Percentiles rank a stretch among this genome's conserved stretches.
Evolutionary conservation across 2,329 filamentous ascomycete genomes (phyloP).

Genomic region (Colletotrichum tanaceti): DNA sequence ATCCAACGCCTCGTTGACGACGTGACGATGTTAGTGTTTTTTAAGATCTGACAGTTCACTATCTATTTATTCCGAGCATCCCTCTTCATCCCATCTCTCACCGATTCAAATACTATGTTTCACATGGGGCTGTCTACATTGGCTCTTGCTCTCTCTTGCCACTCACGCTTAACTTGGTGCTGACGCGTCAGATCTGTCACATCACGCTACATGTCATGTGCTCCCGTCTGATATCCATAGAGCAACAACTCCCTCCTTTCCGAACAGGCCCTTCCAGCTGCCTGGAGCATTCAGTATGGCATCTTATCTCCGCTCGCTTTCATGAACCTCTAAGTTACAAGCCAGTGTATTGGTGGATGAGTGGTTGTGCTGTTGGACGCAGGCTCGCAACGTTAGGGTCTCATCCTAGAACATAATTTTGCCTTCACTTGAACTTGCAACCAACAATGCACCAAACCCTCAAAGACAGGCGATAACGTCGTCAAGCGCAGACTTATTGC

Average conservation of each 20-base stretch:
- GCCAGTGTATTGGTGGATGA: not conserved
- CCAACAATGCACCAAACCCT: slow-evolving; percentile 1
- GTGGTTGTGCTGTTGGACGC: not conserved
- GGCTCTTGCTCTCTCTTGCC: not conserved
- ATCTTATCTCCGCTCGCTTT: not conserved
- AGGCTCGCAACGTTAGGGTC: not conserved
- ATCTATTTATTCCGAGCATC: slow-evolving; percentile 9
- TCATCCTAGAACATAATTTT: not conserved
- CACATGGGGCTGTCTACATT: slow-evolving; percentile 11
- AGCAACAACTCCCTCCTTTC: not conserved
- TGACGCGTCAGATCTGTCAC: slow-evolving; percentile 19
- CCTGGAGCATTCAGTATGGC: not conserved
- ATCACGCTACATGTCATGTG: not conserved
- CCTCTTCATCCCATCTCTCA: slow-evolving; percentile 30
- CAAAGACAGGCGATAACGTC: not conserved
- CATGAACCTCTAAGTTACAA: not conserved
- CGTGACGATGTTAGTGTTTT: not conserved
- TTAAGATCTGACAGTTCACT: not conserved
- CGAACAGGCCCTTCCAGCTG: not conserved
- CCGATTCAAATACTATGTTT: slow-evolving; percentile 20
- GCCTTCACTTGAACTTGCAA: not conserved
- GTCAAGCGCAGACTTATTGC: slow-evolving; percentile 6
- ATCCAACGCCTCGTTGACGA: slow-evolving; percentile 9
- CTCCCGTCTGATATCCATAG: slow-evolving; percentile 17
- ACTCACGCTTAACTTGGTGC: not conserved